Conservation (phyloP, 2,329 filamentous ascomycete genomes). For the Phialocephala subalpina region DNA sequence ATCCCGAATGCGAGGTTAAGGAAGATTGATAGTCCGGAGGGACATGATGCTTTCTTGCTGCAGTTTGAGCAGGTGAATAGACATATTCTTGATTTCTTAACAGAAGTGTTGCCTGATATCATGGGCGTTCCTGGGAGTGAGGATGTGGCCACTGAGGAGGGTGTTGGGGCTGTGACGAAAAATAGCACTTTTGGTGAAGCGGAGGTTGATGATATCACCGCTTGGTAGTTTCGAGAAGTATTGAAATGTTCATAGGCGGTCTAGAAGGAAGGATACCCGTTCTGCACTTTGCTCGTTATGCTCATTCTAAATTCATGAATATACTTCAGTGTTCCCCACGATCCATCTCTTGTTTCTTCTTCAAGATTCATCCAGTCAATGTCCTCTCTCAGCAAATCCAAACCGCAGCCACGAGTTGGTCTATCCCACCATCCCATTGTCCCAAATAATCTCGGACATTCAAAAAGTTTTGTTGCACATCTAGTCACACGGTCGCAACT, state of each 20-base stretch:
- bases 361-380: too few species aligned
- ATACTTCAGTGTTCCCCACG: too few species aligned
- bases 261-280: neutral
- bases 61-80: constrained; percentile 98
- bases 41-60: constrained; percentile 93
- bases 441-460: too few species aligned
- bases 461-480: too few species aligned
- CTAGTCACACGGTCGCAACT: too few species aligned
- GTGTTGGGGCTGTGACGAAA: constrained; percentile 75
- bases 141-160: constrained; percentile 50
- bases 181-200: constrained; percentile 94
- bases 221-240: constrained; percentile 69
- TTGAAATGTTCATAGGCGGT: neutral
- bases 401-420: too few species aligned
- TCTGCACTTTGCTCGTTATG: neutral
- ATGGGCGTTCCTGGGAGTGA: constrained; percentile 70
- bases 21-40: constrained; percentile 92
- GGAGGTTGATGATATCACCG: constrained; percentile 95
- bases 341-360: too few species aligned
- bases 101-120: constrained; percentile 84
- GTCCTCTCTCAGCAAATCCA: too few species aligned
- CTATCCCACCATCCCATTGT: too few species aligned
- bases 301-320: too few species aligned
- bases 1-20: constrained; percentile 81
- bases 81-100: constrained; percentile 85